phyloP scores from a whole-genome alignment of 441 rosid species.

The Gossypium lobatum region DNA sequence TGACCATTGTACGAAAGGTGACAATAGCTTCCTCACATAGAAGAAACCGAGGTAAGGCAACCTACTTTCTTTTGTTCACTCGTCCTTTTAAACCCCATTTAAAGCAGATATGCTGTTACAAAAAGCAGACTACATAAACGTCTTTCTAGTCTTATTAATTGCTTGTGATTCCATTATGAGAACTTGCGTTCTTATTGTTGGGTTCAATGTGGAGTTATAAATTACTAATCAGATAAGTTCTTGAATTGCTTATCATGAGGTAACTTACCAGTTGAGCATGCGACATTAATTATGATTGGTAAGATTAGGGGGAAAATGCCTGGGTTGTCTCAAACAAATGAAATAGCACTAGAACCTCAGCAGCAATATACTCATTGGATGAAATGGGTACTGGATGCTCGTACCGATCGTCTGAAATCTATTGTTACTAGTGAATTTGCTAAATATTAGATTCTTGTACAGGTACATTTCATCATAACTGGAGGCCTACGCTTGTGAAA shows the following conservation, averaged over 20 bases:
- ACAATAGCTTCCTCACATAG: constrained; percentile 14
- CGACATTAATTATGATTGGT: not conserved
- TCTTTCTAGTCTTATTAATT: not conserved
- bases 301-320: not conserved
- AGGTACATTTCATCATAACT: not conserved
- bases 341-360: not conserved
- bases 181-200: not conserved
- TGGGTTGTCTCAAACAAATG: not conserved
- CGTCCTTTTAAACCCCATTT: not conserved
- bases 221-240: not conserved
- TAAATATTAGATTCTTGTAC: not conserved
- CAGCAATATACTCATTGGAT: not conserved
- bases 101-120: not conserved
- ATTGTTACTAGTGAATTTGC: not conserved
- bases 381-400: not conserved
- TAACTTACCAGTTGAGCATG: not conserved
- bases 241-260: not conserved
- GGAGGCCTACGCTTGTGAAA: not conserved
- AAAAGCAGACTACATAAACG: not conserved
- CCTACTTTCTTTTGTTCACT: not conserved
- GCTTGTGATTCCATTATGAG: not conserved
- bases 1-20: constrained; percentile 6
- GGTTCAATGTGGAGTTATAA: not conserved
- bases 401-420: not conserved
- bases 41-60: constrained; percentile 12